Evolutionary conservation across 805 yeast genomes (phyloP).

Genomic region (Yamadazyma sp.): DNA sequence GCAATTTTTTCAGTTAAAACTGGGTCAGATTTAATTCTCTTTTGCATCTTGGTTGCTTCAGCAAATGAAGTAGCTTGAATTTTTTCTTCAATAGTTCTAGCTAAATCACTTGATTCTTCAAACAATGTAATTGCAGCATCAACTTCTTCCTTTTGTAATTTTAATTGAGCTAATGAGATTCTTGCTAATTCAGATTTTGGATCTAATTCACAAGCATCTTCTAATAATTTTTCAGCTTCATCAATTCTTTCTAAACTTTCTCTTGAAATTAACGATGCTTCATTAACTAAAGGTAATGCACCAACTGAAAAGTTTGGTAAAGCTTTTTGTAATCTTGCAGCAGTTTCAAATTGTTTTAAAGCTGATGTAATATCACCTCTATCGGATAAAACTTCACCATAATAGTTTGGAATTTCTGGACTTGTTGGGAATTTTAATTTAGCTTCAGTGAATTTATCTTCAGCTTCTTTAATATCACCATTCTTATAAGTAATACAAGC

Average conservation of each 20-base stretch:
- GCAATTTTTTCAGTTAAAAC: constrained; percentile 58
- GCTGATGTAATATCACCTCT: constrained; percentile 71
- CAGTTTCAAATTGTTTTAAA: constrained; percentile 76
- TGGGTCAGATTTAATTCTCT: constrained; percentile 70
- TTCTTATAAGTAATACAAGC: constrained; percentile 89
- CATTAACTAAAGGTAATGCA: constrained; percentile 85
- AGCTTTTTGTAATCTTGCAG: constrained; percentile 77
- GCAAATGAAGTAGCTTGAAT: constrained; percentile 87
- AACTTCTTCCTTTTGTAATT: constrained; percentile 76
- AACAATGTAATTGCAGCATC: constrained; percentile 79
- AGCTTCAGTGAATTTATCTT: constrained; percentile 64
- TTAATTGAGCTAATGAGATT: constrained; percentile 87
- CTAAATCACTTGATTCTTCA: constrained; percentile 76
- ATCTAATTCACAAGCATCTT: constrained; percentile 77
- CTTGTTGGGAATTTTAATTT: constrained; percentile 75
- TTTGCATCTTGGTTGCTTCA: constrained; percentile 90
- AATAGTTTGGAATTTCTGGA: constrained; percentile 92
- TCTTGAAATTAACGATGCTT: constrained; percentile 70
- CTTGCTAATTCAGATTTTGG: constrained; percentile 87
- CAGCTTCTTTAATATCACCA: constrained; percentile 58
- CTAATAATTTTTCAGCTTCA: constrained; percentile 63
- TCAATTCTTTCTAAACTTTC: constrained; percentile 45
- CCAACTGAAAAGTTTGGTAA: constrained; percentile 72
- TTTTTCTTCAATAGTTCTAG: constrained; percentile 84
- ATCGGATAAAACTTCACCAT: constrained; percentile 90